phyloP scores from a whole-genome alignment of 2,329 filamentous ascomycete species.

The Geosmithia putterillii region DNA sequence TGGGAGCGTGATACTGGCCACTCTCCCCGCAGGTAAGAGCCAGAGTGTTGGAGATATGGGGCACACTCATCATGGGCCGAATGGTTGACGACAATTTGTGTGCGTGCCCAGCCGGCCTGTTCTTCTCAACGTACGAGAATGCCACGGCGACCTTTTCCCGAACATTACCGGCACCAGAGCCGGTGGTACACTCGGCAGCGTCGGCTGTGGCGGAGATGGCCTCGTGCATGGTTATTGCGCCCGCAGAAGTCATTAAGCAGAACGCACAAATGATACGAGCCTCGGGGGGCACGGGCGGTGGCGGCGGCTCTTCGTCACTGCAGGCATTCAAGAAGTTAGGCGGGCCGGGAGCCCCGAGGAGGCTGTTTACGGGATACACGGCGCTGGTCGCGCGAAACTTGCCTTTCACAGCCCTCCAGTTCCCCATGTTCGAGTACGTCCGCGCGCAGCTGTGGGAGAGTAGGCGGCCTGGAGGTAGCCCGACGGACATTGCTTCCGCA shows the following conservation, averaged over 20 bases:
- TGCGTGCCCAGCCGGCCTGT: conserved; percentile 52
- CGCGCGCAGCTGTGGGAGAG: conserved; percentile 38
- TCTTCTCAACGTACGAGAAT: conserved; percentile 83
- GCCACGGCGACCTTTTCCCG: conserved; percentile 51
- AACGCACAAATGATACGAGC: conserved; percentile 70
- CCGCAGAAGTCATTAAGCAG: conserved; percentile 84
- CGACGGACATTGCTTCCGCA: conserved; percentile 5
- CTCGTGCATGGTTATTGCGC: conserved; percentile 76
- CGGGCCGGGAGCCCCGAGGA: conserved; percentile 38
- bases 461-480: conserved; percentile 11
- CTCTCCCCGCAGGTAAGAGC: conserved; percentile 72
- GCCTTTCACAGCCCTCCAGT: conserved; percentile 80
- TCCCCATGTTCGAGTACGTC: conserved; percentile 71
- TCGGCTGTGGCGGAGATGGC: conserved; percentile 71
- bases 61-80: not conserved
- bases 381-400: conserved; percentile 73
- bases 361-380: conserved; percentile 60
- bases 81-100: not conserved
- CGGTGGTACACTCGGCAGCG: conserved; percentile 59
- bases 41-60: not conserved
- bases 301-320: conserved; percentile 27
- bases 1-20: conserved; percentile 73
- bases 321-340: conserved; percentile 35
- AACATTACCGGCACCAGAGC: conserved; percentile 45
- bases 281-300: conserved; percentile 7